Base-by-base conservation (phyloP, 331 rosid genomes). In the Saraca asoca region DNA sequence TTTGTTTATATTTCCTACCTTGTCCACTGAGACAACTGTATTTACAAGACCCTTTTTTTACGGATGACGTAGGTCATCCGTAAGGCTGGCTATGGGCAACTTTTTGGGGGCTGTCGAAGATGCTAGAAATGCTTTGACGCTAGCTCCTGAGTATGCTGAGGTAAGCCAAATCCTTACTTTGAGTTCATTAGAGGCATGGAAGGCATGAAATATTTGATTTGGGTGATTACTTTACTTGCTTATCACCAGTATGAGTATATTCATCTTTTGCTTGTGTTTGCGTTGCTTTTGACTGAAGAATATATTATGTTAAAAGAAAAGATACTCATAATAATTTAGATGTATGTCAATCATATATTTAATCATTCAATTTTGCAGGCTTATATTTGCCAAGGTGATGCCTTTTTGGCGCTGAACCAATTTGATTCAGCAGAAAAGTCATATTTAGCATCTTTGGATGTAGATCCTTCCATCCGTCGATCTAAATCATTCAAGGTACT, bases 401-500 rank as follows among this genome's bases (percentile, higher is more conserved):
- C 86, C 58, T 80, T 75, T 75, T 71, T 89, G 82, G 83, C 84
- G 33, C 58, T 84, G 83, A 64, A 72, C 48, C 81, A 75, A 46
- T 74, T 80, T 54, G 90, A 87, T 78, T 74, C 67, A 53, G 94
- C 98, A 29, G 85, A 85, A 55, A 86, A 71, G 61, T 82, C 96
- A 55, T 92, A 92, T 75, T 73, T 76, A 68, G 70, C 77, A 64
- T 72, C 94, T 72, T 70, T 85, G 69, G 77, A 79, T 60, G 67
- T 85, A 41, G 94, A 92, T 68, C 89, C 94, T 77, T 89, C 85
- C 0, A 78, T 92, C 59, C 91, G 94, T 24, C 87, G 82, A 57
- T 87, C 95, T 50, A 85, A 79, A 70, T 76, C 91, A 29, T 92
- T 87, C 83, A 85, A 85, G 98, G 98, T 89, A 86, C 35, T 58